phyloP scores from a whole-genome alignment of 2,329 filamentous ascomycete genomes.

The Rhexocercosporidium sp. region DNA sequence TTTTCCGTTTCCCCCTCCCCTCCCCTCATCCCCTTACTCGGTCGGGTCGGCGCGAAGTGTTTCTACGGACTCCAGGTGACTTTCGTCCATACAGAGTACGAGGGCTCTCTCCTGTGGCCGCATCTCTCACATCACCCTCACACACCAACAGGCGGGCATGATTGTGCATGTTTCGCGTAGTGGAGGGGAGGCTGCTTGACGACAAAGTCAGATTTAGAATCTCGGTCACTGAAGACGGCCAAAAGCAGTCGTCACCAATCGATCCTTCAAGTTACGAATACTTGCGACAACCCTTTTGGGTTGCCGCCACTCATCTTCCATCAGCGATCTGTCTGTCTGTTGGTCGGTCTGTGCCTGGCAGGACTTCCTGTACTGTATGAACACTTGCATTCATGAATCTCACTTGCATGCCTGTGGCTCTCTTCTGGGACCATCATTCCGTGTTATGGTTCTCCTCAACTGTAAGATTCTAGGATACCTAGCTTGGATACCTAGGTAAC shows the following conservation, averaged over 20 bases:
- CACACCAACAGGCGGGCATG: constrained; percentile 4
- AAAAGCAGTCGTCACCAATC: constrained; percentile 16
- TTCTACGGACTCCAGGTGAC: not conserved
- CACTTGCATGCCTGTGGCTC: not conserved
- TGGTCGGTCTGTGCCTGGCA: too few species aligned
- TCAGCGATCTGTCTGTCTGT: not conserved
- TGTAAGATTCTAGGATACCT: not conserved
- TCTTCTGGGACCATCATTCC: not conserved
- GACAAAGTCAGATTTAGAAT: not conserved
- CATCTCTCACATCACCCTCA: not conserved
- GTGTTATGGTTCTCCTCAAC: not conserved
- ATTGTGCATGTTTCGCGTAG: constrained; percentile 21
- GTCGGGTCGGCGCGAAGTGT: constrained; percentile 26
- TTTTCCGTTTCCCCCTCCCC: not conserved
- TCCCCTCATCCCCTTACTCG: not conserved
- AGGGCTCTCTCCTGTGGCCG: not conserved
- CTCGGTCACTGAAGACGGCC: not conserved
- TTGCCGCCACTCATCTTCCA: not conserved
- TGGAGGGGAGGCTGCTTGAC: not conserved
- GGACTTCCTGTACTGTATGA: too few species aligned
- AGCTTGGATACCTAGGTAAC: too few species aligned
- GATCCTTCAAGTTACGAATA: constrained; percentile 1
- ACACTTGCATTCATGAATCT: too few species aligned
- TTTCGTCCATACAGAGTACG: constrained; percentile 5
- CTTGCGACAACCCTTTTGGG: constrained; percentile 13